Base-by-base conservation (phyloP, 371 early-diverging fungal genomes). In the Apophysomyces elegans region DNA sequence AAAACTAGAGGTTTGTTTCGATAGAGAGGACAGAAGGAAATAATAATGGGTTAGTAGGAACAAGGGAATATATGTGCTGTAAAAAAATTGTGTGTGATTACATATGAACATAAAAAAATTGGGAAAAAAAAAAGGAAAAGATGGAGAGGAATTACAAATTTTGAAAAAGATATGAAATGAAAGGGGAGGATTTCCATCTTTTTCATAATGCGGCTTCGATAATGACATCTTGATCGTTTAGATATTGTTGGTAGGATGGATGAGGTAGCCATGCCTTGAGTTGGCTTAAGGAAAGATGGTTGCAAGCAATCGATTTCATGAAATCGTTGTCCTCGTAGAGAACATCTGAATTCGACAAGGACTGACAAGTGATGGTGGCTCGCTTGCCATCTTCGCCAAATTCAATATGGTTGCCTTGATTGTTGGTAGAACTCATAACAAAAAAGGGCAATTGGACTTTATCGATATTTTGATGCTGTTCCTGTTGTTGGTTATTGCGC, bases 161-260 rank as follows among this genome's bases (percentile, higher is more conserved):
- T 26, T 26, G 32, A 26, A 26, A 26, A 26, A 26, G 32, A 26
- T 26, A 3, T 26, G n/a, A 50, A 21, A 21, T 21, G 16, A 50
- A 13, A 41, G 13, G 41, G 13, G 41, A 5, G 41, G 8, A 41
- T 41, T 41, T 26, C 3, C 32, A 26, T 26, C 32, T 26, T 8
- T 50, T 50, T 50, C 54, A 50, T 50, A 26, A 50, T 18, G 54
- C 54, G n/a, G 54, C 54, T 50, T 50, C 54, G 11, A 50, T 50
- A 26, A 50, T 50, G 21, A 50, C 21, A 21, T 50, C 54, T 7
- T 21, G n/a, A 21, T 50, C 54, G 21, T 16, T 18, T 16, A 50
- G 54, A 50, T 18, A 50, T 5, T 50, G 54, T 21, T 21, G 54
- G 9, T 50, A 50, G 54, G 54, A 21, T 50, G 54, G 8, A 8